Base-by-base conservation (phyloP, 331 rosid species). In the Quercus lobata region DNA sequence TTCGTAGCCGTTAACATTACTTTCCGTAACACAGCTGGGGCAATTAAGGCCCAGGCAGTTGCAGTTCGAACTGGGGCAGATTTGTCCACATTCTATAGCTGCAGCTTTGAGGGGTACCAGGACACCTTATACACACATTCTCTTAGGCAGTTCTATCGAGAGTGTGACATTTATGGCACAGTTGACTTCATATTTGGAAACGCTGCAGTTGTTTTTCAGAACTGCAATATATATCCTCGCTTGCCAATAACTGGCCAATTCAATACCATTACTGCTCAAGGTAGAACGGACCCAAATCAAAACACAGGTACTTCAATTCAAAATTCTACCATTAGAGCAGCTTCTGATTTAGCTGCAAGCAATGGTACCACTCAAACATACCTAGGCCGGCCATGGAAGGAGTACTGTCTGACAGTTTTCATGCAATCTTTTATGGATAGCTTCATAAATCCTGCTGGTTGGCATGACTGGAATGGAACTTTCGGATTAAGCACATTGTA, bases 1-100 rank as follows among this genome's bases (percentile, higher is more conserved):
- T 93, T 93, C 56, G 93, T 93, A n/a, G 98, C 89, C 5, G 93
- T 93, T 77, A 88, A 93, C 66, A 86, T 93, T 6, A 93, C 97
- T 1, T 30, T 91, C 61, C 91, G 92, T 1, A 93, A 93, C 91
- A 93, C 97, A 0, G 98, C 98, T 0, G 98, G 98, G 34, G 86
- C 98, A 1, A 73, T 17, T 35, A 93, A 93, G 89, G 90, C 87
- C 81, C 98, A 93, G 71, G 98, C 98, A 0, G 97, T 91, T 19
- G 98, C 98, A 3, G 69, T 88, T 71, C 81, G 98, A 57, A 93
- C 77, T 53, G 91, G 98, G 3, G 98, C 94, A 4, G 98, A 93
- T 77, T 78, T 93, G 19, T 93, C 98, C 0, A 80, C 89, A 0
- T 90, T 92, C 77, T 92, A 90, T n/a, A 82, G 88, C 41, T 92